Conservation (phyloP, 768 basidiomycete species). For the Rhodosporidiobolus sp. region DNA sequence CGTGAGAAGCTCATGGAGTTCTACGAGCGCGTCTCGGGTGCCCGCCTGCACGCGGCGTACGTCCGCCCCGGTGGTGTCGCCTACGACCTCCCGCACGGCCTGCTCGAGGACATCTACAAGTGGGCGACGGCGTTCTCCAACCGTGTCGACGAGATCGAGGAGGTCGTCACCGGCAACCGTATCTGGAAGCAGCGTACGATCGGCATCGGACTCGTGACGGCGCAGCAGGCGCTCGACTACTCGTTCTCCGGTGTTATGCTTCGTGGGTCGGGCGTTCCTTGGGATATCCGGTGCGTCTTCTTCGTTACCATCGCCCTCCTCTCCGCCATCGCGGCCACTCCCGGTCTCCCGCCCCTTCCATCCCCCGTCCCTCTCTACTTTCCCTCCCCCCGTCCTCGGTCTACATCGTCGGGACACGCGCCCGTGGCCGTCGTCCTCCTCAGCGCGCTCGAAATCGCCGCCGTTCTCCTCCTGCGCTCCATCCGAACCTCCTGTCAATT, state of each 20-base stretch:
- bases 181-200: slow-evolving; percentile 97
- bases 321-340: too few species aligned
- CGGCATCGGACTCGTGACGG: slow-evolving; percentile 83
- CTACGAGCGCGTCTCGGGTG: slow-evolving; percentile 97
- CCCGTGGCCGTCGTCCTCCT: too few species aligned
- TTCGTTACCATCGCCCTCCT: background rate
- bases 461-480: too few species aligned
- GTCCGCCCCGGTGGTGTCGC: slow-evolving; percentile 96
- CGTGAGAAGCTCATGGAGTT: slow-evolving; percentile 99
- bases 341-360: background rate
- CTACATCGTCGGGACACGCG: too few species aligned
- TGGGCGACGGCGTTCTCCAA: slow-evolving; percentile 93
- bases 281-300: slow-evolving; percentile 69
- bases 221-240: slow-evolving; percentile 86
- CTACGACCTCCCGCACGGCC: slow-evolving; percentile 94
- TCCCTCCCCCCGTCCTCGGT: background rate
- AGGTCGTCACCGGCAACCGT: slow-evolving; percentile 93
- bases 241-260: slow-evolving; percentile 97
- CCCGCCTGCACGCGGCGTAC: slow-evolving; percentile 95
- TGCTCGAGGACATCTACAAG: slow-evolving; percentile 96
- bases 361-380: background rate
- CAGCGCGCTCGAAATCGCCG: too few species aligned
- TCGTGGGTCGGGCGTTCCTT: slow-evolving; percentile 84
- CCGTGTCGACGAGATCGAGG: slow-evolving; percentile 94
- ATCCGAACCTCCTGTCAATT: too few species aligned